Conservation (phyloP, 306 rosid genomes). For the Gleditsia sinensis region DNA sequence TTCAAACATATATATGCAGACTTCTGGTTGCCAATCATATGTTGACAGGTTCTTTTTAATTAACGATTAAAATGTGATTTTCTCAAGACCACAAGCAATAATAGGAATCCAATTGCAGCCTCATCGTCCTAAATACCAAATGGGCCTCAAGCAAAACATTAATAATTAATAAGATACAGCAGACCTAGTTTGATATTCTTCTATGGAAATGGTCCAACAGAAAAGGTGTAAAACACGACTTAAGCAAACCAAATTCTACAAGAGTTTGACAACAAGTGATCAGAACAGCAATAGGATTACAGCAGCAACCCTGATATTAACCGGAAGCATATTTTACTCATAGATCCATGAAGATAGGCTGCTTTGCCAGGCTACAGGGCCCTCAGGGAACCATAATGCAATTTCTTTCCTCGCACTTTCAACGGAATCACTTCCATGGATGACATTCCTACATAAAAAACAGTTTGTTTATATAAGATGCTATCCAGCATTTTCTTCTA, state of each 20-base stretch:
- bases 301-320: not conserved
- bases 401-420: constrained; percentile 71
- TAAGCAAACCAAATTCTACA: not conserved
- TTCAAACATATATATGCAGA: too few relatives aligned
- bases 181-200: not conserved
- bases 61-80: not conserved
- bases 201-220: not conserved
- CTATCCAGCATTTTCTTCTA: not conserved
- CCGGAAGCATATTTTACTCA: constrained; percentile 35
- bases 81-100: not conserved
- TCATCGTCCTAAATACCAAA: not conserved
- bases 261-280: too few relatives aligned
- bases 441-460: constrained; percentile 51
- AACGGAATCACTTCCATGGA: constrained; percentile 73
- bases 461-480: not conserved
- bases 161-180: not conserved
- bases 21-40: too few relatives aligned
- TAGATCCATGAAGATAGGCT: constrained; percentile 59
- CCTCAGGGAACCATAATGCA: constrained; percentile 68
- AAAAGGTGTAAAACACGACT: not conserved
- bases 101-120: not conserved
- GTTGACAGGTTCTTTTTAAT: too few relatives aligned
- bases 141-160: not conserved
- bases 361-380: constrained; percentile 60
- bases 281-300: not conserved